These are phyloP conservation scores for Boechera stricta DNA, from an alignment of 345 rosid genomes.

Conservation along the genomic window DNA sequence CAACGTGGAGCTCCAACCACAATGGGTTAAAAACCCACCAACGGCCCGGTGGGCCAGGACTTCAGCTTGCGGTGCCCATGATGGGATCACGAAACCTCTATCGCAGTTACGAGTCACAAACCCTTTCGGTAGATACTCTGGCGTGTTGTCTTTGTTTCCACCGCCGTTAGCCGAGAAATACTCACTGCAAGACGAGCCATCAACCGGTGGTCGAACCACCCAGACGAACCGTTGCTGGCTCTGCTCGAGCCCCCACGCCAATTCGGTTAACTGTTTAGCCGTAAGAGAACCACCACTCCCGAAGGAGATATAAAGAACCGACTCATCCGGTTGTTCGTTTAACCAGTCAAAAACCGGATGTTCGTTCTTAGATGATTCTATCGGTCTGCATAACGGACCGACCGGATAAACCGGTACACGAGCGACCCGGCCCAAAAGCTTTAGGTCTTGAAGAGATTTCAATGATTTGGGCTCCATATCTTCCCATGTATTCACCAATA, in stretches of 20 bases:
- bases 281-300: constrained; percentile 78
- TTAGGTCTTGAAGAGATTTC: constrained; percentile 39
- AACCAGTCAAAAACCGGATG: constrained; percentile 53
- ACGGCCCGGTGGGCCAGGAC: constrained; percentile 59
- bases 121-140: constrained; percentile 59
- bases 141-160: constrained; percentile 24
- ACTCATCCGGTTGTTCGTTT: constrained; percentile 53
- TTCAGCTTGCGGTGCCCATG: constrained; percentile 71
- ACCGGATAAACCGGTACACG: constrained; percentile 54
- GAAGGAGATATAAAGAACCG: constrained; percentile 66
- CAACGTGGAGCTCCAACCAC: constrained; percentile 77
- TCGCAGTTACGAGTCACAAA: constrained; percentile 48
- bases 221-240: constrained; percentile 68
- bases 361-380: neutral
- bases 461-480: constrained; percentile 48
- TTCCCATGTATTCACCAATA: constrained; percentile 63
- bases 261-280: constrained; percentile 52
- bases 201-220: constrained; percentile 59
- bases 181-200: constrained; percentile 34
- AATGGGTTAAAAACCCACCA: constrained; percentile 73
- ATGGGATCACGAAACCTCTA: constrained; percentile 51
- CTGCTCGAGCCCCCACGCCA: constrained; percentile 77
- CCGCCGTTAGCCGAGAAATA: constrained; percentile 36
- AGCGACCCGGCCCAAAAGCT: constrained; percentile 37
- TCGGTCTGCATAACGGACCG: constrained; percentile 55